These are phyloP conservation scores for Mortierella sp. DNA, from an alignment of 371 early-diverging fungal species.

Conservation along the genomic window DNA sequence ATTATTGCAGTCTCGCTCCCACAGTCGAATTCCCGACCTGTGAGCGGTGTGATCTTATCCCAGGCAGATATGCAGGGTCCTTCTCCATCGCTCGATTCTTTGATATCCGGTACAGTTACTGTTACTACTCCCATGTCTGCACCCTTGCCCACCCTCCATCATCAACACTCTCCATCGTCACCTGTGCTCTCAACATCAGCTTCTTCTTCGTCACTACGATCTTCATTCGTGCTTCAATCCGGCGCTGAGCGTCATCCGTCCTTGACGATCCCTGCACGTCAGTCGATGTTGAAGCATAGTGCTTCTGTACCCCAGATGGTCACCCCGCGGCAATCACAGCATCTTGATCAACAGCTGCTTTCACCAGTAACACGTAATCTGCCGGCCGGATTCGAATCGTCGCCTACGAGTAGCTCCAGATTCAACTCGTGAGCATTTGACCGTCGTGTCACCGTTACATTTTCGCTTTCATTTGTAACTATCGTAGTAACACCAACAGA, in stretches of 20 bases:
- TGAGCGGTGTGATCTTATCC: background rate
- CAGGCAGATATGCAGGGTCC: constrained; percentile 16
- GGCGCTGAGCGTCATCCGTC: constrained; percentile 24
- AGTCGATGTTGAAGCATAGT: constrained; percentile 33
- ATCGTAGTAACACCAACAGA: too few relatives aligned
- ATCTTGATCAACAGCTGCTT: background rate
- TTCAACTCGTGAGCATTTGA: too few relatives aligned
- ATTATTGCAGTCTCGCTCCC: background rate
- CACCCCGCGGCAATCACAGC: background rate
- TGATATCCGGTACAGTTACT: background rate
- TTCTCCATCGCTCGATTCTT: constrained; percentile 13
- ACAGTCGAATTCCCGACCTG: constrained; percentile 2
- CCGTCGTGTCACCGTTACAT: too few relatives aligned
- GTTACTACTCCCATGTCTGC: too few relatives aligned
- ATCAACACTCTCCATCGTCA: background rate
- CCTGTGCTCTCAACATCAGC: constrained; percentile 2
- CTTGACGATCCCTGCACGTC: constrained; percentile 17
- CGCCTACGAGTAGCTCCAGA: constrained; percentile 17
- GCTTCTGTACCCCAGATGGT: constrained; percentile 28
- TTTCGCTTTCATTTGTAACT: too few relatives aligned
- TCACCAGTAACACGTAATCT: constrained; percentile 17
- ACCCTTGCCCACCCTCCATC: background rate
- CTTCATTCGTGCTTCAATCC: constrained; percentile 13
- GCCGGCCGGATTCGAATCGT: constrained; percentile 32
- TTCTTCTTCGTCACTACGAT: background rate